Conservation (phyloP, 768 basidiomycete genomes). For the Galerina sulciceps region DNA sequence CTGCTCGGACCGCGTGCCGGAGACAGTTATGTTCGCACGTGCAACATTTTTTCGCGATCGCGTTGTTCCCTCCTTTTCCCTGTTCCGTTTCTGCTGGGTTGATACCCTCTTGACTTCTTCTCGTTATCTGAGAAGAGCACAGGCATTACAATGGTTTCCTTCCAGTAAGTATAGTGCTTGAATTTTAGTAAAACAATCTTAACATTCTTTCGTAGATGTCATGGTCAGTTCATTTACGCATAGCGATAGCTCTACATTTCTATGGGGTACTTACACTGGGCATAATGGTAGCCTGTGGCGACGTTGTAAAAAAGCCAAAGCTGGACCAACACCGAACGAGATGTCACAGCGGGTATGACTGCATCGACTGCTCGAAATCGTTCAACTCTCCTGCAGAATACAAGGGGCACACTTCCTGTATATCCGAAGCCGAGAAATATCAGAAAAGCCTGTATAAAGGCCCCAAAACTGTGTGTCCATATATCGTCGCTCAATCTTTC, state of each 20-base stretch:
- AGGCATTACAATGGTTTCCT: slow-evolving; percentile 31
- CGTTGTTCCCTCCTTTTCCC: too few species aligned
- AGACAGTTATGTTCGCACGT: too few species aligned
- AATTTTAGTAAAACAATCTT: background rate
- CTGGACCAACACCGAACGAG: slow-evolving; percentile 75
- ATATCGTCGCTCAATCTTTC: background rate
- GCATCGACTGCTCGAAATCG: slow-evolving; percentile 87
- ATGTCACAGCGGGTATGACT: slow-evolving; percentile 75
- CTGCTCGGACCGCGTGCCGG: too few species aligned
- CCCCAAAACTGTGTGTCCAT: slow-evolving; percentile 54
- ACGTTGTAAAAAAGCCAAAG: slow-evolving; percentile 93
- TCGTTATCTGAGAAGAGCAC: background rate
- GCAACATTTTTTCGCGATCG: too few species aligned
- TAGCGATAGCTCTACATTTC: background rate
- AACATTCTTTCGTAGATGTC: slow-evolving; percentile 54
- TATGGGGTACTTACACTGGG: too few species aligned
- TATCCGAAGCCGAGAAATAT: slow-evolving; percentile 93
- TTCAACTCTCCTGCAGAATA: slow-evolving; percentile 79
- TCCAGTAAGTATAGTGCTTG: slow-evolving; percentile 27
- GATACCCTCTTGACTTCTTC: too few species aligned
- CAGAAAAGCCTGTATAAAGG: slow-evolving; percentile 87
- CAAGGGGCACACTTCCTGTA: slow-evolving; percentile 83
- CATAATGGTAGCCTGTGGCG: slow-evolving; percentile 62
- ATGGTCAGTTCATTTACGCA: slow-evolving; percentile 48
- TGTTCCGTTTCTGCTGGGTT: background rate